Evolutionary conservation across 2,329 filamentous ascomycete species (phyloP).

Genomic region (Aspergillus quadrilineatus): DNA sequence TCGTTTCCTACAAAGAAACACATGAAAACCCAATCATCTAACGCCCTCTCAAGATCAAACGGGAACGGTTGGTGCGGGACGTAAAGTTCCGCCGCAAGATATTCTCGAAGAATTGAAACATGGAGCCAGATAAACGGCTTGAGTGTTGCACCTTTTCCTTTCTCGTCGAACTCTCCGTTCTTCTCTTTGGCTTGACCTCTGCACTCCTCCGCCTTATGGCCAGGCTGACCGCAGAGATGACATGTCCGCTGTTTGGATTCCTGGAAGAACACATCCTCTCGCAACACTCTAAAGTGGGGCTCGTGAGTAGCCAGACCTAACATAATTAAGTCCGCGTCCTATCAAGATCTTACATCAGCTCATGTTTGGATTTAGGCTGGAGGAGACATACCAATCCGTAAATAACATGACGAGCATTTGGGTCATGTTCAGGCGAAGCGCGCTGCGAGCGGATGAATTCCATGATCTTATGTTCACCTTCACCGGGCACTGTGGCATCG

Average conservation of each 20-base stretch:
- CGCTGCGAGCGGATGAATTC: constrained; percentile 93
- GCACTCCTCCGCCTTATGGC: constrained; percentile 85
- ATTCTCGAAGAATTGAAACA: constrained; percentile 86
- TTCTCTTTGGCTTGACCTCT: constrained; percentile 76
- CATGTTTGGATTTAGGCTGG: too few relatives aligned
- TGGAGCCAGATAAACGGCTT: constrained; percentile 99
- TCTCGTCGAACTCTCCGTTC: constrained; percentile 76
- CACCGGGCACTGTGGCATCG: constrained; percentile 93
- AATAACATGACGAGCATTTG: constrained; percentile 96
- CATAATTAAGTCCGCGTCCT: constrained; percentile 97
- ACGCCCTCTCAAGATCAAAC: constrained; percentile 88
- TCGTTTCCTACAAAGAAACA: constrained; percentile 99
- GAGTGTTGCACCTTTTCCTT: constrained; percentile 65
- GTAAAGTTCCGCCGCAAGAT: constrained; percentile 83
- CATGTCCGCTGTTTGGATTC: constrained; percentile 80
- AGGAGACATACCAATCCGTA: constrained; percentile 67
- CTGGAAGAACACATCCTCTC: constrained; percentile 95
- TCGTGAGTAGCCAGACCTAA: constrained; percentile 95
- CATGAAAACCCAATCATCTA: constrained; percentile 99
- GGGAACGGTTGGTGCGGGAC: constrained; percentile 79
- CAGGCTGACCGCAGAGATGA: constrained; percentile 85
- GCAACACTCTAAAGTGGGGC: constrained; percentile 90
- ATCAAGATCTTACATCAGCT: background rate
- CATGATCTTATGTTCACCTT: constrained; percentile 99
- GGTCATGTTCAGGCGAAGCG: constrained; percentile 84